A percentile compares a stretch with the other conserved stretches of the same genome.
Evolutionary conservation across 1,284 basidiomycete genomes (phyloP).

Genomic region (Boletellus dicymbophilus): DNA sequence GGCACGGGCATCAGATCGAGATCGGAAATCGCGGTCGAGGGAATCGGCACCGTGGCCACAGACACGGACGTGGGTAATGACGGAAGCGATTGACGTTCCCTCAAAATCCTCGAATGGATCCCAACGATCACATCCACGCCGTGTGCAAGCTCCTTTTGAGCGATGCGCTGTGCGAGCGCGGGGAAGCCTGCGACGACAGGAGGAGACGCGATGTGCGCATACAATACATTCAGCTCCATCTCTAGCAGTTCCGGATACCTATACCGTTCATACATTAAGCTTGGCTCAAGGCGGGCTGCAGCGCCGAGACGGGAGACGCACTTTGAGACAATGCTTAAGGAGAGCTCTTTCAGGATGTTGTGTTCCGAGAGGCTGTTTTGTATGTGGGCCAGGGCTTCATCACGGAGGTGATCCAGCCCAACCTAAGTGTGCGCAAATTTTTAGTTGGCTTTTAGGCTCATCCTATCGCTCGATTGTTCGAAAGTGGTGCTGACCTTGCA

Average conservation of each 20-base stretch:
- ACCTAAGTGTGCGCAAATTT: slow-evolving; percentile 9
- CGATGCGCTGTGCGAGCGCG: slow-evolving; percentile 16
- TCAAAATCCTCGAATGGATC: slow-evolving; percentile 24
- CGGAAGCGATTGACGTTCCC: neutral
- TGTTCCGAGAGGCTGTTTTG: slow-evolving; percentile 21
- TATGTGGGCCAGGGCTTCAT: slow-evolving; percentile 20
- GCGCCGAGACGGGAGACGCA: slow-evolving; percentile 1
- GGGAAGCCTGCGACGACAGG: slow-evolving; percentile 13
- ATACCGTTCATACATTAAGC: neutral
- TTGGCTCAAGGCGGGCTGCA: neutral
- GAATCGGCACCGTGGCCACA: too few relatives aligned
- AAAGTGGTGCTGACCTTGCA: slow-evolving; percentile 18
- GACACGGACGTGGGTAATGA: neutral
- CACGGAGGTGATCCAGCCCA: slow-evolving; percentile 20
- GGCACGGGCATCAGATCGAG: too few relatives aligned
- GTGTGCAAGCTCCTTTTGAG: slow-evolving; percentile 23
- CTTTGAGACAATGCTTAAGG: slow-evolving; percentile 20
- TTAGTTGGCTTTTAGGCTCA: too few relatives aligned
- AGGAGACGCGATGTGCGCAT: slow-evolving; percentile 19
- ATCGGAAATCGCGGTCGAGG: too few relatives aligned
- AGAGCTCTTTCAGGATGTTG: slow-evolving; percentile 26
- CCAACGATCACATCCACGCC: slow-evolving; percentile 24
- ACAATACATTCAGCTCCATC: slow-evolving; percentile 28
- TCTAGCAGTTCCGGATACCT: slow-evolving; percentile 24
- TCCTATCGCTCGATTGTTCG: neutral